These are phyloP conservation scores for Sporisorium scitamineum DNA, from an alignment of 1,284 basidiomycete species.

Conservation along the genomic window DNA sequence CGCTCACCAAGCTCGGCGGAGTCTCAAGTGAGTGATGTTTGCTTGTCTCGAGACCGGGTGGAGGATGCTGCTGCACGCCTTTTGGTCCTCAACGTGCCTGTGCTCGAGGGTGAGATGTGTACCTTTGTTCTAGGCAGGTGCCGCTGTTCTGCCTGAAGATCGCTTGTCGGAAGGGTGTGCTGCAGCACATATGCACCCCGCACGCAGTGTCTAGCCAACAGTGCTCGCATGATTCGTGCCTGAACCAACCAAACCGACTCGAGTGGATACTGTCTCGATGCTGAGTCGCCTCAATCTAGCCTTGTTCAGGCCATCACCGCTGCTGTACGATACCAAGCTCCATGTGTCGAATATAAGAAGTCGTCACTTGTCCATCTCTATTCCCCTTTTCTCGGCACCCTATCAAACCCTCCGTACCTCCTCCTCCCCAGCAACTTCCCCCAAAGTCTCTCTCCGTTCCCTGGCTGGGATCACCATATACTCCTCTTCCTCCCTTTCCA, in stretches of 20 bases:
- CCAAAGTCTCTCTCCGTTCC: conserved; percentile 3
- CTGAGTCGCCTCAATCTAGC: background rate
- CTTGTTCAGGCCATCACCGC: too few species aligned
- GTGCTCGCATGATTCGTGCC: background rate
- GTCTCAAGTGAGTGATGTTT: background rate
- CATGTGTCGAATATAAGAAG: conserved; percentile 15
- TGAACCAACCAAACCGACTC: background rate
- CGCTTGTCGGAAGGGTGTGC: background rate
- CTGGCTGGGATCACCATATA: background rate
- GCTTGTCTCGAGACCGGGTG: background rate
- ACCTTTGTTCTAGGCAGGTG: background rate
- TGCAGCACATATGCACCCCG: conserved; percentile 22
- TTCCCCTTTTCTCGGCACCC: background rate
- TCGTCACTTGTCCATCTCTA: background rate
- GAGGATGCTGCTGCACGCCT: too few species aligned
- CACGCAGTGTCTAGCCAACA: background rate
- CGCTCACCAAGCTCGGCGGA: conserved; percentile 1
- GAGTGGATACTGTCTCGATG: background rate
- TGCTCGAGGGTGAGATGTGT: too few species aligned
- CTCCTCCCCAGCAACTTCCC: background rate
- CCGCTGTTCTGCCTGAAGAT: background rate
- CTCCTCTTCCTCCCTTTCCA: background rate
- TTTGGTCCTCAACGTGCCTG: too few species aligned
- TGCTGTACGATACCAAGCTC: background rate
- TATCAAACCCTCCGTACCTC: background rate